Evolutionary conservation across 2,329 filamentous ascomycete genomes (phyloP).

Genomic region (Lecanicillium sp.): DNA sequence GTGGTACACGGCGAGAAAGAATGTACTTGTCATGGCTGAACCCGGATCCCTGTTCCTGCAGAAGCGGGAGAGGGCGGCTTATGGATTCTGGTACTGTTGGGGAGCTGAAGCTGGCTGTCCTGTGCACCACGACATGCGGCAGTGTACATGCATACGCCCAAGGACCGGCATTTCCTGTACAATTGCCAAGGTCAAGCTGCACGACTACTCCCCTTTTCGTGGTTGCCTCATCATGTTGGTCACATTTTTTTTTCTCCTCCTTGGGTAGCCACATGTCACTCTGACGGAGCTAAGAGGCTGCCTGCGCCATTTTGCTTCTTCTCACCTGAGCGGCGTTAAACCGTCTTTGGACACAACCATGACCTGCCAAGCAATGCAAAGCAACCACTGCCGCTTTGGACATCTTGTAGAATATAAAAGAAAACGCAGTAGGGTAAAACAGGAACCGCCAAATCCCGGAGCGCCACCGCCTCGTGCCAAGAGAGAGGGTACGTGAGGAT

Average conservation of each 20-base stretch:
- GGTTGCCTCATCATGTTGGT: too few species aligned
- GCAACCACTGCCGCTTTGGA: not conserved
- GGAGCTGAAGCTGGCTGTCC: not conserved
- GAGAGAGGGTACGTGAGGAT: not conserved
- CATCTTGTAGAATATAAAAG: too few species aligned
- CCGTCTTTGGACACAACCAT: not conserved
- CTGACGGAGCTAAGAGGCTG: not conserved
- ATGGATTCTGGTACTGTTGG: not conserved
- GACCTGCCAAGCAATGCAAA: not conserved
- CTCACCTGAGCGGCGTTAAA: not conserved
- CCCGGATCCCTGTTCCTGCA: slow-evolving; percentile 4
- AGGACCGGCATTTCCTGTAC: not conserved
- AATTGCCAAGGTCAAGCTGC: not conserved
- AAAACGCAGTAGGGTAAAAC: not conserved
- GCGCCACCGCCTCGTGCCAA: not conserved
- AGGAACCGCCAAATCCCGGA: not conserved
- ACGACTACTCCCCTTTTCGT: not conserved
- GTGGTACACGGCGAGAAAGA: not conserved
- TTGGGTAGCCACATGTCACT: not conserved
- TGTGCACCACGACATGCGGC: not conserved
- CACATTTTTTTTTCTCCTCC: not conserved
- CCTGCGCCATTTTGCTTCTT: not conserved
- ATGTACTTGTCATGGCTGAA: slow-evolving; percentile 5
- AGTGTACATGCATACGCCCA: not conserved
- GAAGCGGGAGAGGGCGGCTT: not conserved